phyloP scores from a whole-genome alignment of 306 rosid genomes.

The Echinosophora koreensis region DNA sequence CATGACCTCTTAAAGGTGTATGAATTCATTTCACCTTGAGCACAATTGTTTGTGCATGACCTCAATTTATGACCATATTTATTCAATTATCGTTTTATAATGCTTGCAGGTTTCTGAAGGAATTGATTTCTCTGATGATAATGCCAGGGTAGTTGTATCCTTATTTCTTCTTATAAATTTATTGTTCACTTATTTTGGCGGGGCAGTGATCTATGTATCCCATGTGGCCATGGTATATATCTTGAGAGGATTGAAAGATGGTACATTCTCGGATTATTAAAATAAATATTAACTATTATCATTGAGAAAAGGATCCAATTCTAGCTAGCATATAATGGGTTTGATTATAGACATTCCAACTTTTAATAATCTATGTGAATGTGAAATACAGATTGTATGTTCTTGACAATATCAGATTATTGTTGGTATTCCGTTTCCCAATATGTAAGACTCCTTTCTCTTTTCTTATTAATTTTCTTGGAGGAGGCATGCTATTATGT shows the following conservation, averaged over 20 bases:
- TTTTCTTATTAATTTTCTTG: constrained; percentile 36
- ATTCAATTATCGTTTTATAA: constrained; percentile 39
- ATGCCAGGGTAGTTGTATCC: constrained; percentile 98
- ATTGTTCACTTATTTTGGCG: constrained; percentile 5
- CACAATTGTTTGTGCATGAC: constrained; percentile 29
- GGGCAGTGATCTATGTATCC: constrained; percentile 26
- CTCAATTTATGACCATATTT: constrained; percentile 36
- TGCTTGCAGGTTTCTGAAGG: constrained; percentile 95
- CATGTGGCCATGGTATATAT: constrained; percentile 16
- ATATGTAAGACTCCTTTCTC: constrained; percentile 70
- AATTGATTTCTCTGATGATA: constrained; percentile 92
- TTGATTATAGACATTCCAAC: constrained; percentile 19
- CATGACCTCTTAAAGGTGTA: not conserved
- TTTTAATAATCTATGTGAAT: constrained; percentile 30
- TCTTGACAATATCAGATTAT: constrained; percentile 91
- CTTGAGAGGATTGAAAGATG: constrained; percentile 21
- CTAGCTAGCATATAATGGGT: constrained; percentile 34
- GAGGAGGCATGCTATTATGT: constrained; percentile 13
- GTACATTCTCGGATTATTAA: constrained; percentile 29
- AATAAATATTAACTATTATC: constrained; percentile 11
- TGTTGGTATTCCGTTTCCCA: constrained; percentile 96
- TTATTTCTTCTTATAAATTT: constrained; percentile 42
- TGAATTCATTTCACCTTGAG: constrained; percentile 6
- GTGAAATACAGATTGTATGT: constrained; percentile 36
- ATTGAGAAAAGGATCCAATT: constrained; percentile 8